Percentiles rank a stretch among this genome's conserved stretches.
Conservation (phyloP, 1,284 basidiomycete species). For the Apiotrichum mycotoxinovorans region DNA sequence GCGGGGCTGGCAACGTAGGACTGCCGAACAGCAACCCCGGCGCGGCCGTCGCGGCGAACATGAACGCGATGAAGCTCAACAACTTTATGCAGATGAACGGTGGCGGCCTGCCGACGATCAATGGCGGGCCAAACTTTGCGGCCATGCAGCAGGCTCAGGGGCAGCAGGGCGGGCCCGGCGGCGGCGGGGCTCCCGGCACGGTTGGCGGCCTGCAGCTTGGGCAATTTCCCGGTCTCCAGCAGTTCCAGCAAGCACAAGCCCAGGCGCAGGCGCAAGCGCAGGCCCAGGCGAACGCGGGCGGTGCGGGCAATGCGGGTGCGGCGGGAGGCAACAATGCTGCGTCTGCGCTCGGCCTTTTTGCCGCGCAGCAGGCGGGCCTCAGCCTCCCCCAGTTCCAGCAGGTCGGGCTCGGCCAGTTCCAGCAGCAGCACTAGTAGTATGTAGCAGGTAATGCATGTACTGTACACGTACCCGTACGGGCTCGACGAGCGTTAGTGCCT, state of each 20-base stretch:
- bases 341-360: constrained; percentile 9
- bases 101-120: constrained; percentile 3
- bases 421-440: constrained; percentile 7
- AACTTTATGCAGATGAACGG: neutral
- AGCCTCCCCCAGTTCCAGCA: constrained; percentile 14
- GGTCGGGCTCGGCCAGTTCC: constrained; percentile 10
- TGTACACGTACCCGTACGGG: neutral
- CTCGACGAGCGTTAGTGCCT: no score
- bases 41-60: neutral
- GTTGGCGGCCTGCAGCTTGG: constrained; percentile 4
- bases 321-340: neutral
- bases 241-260: constrained; percentile 11
- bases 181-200: neutral
- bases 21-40: neutral
- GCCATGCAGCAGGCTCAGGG: constrained; percentile 1
- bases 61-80: neutral
- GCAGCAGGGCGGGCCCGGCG: neutral
- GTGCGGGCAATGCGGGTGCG: neutral
- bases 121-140: neutral
- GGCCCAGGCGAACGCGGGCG: neutral
- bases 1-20: neutral
- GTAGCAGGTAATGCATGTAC: constrained; percentile 1
- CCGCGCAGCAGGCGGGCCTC: neutral
- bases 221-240: constrained; percentile 12
- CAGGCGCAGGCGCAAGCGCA: constrained; percentile 1